These are phyloP conservation scores for Dacryopinax primogenitus DNA, from an alignment of 768 basidiomycete species.

Conservation along the genomic window DNA sequence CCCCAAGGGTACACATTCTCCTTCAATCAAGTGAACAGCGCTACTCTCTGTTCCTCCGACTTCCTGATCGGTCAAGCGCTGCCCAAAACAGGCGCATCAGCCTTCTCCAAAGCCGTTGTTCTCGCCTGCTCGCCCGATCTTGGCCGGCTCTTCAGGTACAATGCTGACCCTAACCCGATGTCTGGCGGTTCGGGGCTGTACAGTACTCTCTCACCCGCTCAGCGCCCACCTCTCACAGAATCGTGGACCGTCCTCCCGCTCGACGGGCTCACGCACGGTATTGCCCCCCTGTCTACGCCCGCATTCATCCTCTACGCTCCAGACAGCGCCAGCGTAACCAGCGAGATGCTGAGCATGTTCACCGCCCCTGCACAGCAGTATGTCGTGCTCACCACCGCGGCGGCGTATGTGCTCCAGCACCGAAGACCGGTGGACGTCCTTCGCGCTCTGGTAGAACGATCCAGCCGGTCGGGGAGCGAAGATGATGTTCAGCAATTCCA, in stretches of 20 bases:
- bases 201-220: constrained; percentile 17
- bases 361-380: constrained; percentile 64
- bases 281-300: constrained; percentile 26
- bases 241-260: constrained; percentile 65
- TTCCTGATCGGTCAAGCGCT: constrained; percentile 17
- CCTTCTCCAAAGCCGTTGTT: constrained; percentile 19
- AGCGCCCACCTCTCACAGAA: constrained; percentile 59
- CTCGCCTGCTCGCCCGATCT: constrained; percentile 12
- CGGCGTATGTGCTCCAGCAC: constrained; percentile 67
- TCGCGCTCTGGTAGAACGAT: constrained; percentile 59
- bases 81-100: constrained; percentile 5
- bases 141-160: constrained; percentile 10
- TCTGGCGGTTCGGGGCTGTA: neutral
- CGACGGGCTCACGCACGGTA: constrained; percentile 73
- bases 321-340: constrained; percentile 40
- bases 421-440: constrained; percentile 76
- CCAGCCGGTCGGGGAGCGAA: constrained; percentile 38
- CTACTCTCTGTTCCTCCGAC: constrained; percentile 20
- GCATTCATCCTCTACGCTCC: constrained; percentile 23
- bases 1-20: constrained; percentile 11
- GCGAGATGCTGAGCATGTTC: constrained; percentile 74
- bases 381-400: constrained; percentile 77
- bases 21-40: constrained; percentile 20
- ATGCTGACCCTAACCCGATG: neutral
- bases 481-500: constrained; percentile 71